Evolutionary conservation across 208 protist species (phyloP).

Genomic region (Phytomonas francai): DNA sequence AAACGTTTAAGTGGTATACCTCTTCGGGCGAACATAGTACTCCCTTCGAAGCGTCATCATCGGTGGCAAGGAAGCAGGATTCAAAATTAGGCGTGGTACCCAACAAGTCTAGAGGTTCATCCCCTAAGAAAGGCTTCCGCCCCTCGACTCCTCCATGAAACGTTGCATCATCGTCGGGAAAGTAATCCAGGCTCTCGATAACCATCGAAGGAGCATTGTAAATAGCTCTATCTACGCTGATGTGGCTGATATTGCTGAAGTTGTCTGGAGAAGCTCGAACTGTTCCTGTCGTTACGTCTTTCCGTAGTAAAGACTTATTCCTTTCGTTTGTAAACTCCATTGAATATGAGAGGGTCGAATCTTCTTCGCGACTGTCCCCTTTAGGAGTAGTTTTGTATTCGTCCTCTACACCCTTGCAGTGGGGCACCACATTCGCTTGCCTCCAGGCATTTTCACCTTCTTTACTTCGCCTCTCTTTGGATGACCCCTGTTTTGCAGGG

Average conservation of each 20-base stretch:
- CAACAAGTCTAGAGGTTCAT: not conserved
- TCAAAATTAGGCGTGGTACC: not conserved
- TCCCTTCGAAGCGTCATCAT: not conserved
- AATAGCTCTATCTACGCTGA: constrained; percentile 5
- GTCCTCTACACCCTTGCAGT: not conserved
- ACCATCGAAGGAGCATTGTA: not conserved
- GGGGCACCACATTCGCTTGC: not conserved
- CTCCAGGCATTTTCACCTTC: not conserved
- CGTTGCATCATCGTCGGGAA: not conserved
- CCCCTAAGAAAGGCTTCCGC: not conserved
- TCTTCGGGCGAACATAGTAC: not conserved
- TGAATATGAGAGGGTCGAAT: not conserved
- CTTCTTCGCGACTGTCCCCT: not conserved
- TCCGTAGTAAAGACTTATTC: not conserved
- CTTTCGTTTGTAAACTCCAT: not conserved
- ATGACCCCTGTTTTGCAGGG: not conserved
- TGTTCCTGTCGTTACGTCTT: not conserved
- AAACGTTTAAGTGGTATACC: not conserved
- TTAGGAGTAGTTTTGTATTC: not conserved
- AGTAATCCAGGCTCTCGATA: not conserved
- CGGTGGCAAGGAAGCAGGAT: not conserved
- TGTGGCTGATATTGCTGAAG: constrained; percentile 38
- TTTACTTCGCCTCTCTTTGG: not conserved
- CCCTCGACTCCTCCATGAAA: not conserved
- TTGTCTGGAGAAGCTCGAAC: constrained; percentile 16